phyloP scores from a whole-genome alignment of 306 rosid species.

The Glycine soja region DNA sequence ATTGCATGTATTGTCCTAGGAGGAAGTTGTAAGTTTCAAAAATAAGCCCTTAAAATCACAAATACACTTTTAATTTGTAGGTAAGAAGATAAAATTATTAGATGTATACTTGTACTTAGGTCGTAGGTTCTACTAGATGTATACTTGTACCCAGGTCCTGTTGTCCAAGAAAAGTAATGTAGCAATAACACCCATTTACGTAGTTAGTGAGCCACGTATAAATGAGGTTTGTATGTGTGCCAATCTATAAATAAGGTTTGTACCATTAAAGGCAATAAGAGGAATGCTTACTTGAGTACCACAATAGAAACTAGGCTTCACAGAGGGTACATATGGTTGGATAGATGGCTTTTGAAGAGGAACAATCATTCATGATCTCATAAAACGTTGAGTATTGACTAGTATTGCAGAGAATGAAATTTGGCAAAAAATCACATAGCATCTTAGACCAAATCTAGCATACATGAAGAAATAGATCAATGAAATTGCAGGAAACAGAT shows the following conservation, averaged over 20 bases:
- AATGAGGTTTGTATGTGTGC: neutral
- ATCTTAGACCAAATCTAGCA: conserved; percentile 96
- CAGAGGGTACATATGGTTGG: conserved; percentile 94
- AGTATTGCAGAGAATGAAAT: conserved; percentile 94
- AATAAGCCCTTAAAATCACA: no score
- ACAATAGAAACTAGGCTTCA: conserved; percentile 90
- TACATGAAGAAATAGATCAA: conserved; percentile 49
- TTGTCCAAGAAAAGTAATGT: conserved; percentile 90
- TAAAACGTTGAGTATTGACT: conserved; percentile 92
- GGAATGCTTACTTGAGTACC: conserved; percentile 83
- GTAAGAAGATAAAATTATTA: no score
- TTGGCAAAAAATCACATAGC: conserved; percentile 94
- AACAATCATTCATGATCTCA: conserved; percentile 78
- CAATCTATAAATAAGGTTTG: conserved; percentile 25
- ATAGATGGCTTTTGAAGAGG: conserved; percentile 98
- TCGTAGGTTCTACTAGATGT: no score
- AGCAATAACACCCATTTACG: conserved; percentile 42
- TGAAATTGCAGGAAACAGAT: no score
- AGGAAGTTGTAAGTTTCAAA: no score
- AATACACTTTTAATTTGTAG: no score
- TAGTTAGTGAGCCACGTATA: conserved; percentile 39
- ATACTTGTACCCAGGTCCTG: no score
- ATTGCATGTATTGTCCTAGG: no score
- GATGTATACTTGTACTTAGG: no score
- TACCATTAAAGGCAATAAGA: conserved; percentile 5